Evolutionary conservation across 2,329 filamentous ascomycete genomes (phyloP), one percentile per base, ranked within the genome.

Genomic region (Aspergillus sclerotialis): DNA sequence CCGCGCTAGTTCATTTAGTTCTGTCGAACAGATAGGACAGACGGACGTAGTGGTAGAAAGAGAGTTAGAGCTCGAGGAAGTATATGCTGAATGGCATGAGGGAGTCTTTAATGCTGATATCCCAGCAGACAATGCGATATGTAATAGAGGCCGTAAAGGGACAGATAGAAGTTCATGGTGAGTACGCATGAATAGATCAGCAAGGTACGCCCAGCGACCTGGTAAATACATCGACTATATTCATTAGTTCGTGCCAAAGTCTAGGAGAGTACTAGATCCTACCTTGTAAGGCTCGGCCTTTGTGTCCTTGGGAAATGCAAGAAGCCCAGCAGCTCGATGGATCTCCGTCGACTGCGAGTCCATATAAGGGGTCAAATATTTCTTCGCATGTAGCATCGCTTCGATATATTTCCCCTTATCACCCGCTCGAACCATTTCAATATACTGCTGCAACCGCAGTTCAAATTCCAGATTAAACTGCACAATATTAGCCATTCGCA

Each of bases 51-150:
- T 79, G 1, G 82, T 74, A 17, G 65, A 68, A 30, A 67, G 63
- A 13, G 65, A 66, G 35, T 68, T 70, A 10, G 69, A 68, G 10
- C 66, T 73, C 7, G 74, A 72, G 1, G 75, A 72, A 4, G 75
- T 67, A 46, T 73, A 73, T 14, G 70, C 67, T 2, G 82, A 83
- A 64, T 96, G 89, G 58, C 92, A 98, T 11, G 87, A 81, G 0
- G 92, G 92, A 1, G 92, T 96, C 63, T 98, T 98, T 46, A 98
- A 80, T 1, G 92, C 89, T 0, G 89, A 95, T 7, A 98, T 75
- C 6, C 92, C 92, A 0, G 89, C 88, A 1, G 83, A 87, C 7
- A 98, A 76, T 9, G 92, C 92, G 42, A 93, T 83, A 63, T 96
- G 87, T 16, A 98, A 77, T 12, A 95, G 76, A 0, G 92, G 89